Percentiles rank a stretch among this genome's conserved stretches.
phyloP scores from a whole-genome alignment of 352 stramenopile genomes.

The Phytophthora foliorum region DNA sequence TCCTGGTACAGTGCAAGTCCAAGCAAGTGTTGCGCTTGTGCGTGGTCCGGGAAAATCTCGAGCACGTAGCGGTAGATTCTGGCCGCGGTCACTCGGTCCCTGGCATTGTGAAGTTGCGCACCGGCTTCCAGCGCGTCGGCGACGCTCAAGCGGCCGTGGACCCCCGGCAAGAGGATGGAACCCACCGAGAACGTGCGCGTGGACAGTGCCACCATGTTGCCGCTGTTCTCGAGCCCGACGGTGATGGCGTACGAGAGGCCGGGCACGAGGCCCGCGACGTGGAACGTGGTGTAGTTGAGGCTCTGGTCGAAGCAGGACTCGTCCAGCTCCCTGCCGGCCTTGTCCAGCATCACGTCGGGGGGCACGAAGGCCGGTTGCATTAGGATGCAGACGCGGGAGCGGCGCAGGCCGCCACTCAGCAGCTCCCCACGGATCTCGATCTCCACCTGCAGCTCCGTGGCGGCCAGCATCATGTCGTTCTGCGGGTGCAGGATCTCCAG shows the following conservation, averaged over 20 bases:
- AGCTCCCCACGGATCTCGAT: conserved; percentile 57
- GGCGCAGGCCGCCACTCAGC: conserved; percentile 29
- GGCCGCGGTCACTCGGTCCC: conserved; percentile 37
- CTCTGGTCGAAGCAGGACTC: conserved; percentile 72
- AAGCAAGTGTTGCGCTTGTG: conserved; percentile 58
- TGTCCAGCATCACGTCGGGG: conserved; percentile 48
- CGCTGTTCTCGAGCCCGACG: conserved; percentile 57
- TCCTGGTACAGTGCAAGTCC: conserved; percentile 62
- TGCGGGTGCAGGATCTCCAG: conserved; percentile 72
- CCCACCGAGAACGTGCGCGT: conserved; percentile 72
- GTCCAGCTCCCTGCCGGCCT: conserved; percentile 34
- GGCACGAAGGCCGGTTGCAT: conserved; percentile 60
- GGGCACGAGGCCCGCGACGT: conserved; percentile 61
- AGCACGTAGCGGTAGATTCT: conserved; percentile 68
- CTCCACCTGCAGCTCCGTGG: conserved; percentile 62
- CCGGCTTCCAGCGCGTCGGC: conserved; percentile 53
- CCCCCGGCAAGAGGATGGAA: conserved; percentile 42
- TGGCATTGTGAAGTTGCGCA: conserved; percentile 45
- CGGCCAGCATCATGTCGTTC: conserved; percentile 54
- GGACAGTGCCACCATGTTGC: conserved; percentile 67
- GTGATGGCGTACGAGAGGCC: conserved; percentile 66
- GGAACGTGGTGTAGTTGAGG: conserved; percentile 64
- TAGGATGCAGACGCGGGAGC: conserved; percentile 64
- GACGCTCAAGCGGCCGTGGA: conserved; percentile 49
- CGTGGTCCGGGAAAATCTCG: conserved; percentile 56